Evolutionary conservation across 2,329 filamentous ascomycete species (phyloP).

Genomic region (Phyllosticta citrichinensis): DNA sequence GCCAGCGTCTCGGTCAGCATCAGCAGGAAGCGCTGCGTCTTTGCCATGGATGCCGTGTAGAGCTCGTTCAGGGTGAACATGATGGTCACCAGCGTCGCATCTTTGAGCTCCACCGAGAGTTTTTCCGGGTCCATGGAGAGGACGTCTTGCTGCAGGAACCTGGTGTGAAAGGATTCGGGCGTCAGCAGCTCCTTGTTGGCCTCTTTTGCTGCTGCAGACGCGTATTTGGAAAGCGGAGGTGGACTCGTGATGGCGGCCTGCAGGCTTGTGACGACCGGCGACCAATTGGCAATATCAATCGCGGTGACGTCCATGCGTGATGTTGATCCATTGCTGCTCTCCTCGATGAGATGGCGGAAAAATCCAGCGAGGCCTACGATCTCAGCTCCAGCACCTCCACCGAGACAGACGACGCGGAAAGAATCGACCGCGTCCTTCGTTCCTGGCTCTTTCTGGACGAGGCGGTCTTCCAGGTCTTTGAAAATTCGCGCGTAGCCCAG

Average conservation of each 20-base stretch:
- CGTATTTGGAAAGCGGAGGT: constrained; percentile 36
- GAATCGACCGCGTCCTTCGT: not conserved
- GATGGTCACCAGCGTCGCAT: constrained; percentile 55
- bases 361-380: constrained; percentile 53
- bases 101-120: constrained; percentile 22
- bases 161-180: constrained; percentile 30
- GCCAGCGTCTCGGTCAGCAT: constrained; percentile 51
- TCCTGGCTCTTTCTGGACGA: constrained; percentile 1
- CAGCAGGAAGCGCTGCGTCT: constrained; percentile 68
- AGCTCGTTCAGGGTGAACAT: constrained; percentile 96
- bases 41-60: constrained; percentile 65
- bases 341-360: constrained; percentile 16
- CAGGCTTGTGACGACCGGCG: constrained; percentile 49
- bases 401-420: constrained; percentile 46
- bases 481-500: constrained; percentile 67
- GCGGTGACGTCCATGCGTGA: constrained; percentile 44
- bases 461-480: constrained; percentile 22
- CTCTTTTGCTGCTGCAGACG: constrained; percentile 35
- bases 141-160: constrained; percentile 37
- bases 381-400: constrained; percentile 57
- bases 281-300: constrained; percentile 80
- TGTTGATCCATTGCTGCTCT: not conserved
- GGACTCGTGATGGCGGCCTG: constrained; percentile 45
- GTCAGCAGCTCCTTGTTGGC: constrained; percentile 30
- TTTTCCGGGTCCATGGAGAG: constrained; percentile 31